These are phyloP conservation scores for Ophiobolus disseminans DNA, from an alignment of 2,329 filamentous ascomycete species.

Conservation along the genomic window DNA sequence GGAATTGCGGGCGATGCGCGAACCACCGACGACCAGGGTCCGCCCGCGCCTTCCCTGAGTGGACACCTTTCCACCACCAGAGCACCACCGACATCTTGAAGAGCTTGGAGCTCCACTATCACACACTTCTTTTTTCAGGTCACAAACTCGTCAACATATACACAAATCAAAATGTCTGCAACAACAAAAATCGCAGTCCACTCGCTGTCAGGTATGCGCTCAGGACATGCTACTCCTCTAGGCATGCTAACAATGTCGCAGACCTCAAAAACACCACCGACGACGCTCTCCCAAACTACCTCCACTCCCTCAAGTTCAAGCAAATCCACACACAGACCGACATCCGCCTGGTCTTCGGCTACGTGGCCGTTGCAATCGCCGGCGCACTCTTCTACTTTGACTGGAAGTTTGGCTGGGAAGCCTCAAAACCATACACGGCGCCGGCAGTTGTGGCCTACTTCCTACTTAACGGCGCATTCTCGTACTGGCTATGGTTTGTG, in stretches of 20 bases:
- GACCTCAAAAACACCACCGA: slow-evolving; percentile 97
- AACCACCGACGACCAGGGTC: slow-evolving; percentile 47
- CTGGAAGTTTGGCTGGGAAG: slow-evolving; percentile 88
- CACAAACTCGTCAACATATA: background rate
- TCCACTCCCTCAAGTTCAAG: slow-evolving; percentile 83
- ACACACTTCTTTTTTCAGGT: background rate
- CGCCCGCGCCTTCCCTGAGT: slow-evolving; percentile 33
- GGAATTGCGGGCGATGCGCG: slow-evolving; percentile 19
- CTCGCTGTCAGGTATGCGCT: slow-evolving; percentile 66
- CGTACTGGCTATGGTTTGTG: slow-evolving; percentile 82
- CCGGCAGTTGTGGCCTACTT: slow-evolving; percentile 82
- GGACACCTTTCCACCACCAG: slow-evolving; percentile 47
- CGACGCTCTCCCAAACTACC: slow-evolving; percentile 91
- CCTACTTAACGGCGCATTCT: slow-evolving; percentile 76
- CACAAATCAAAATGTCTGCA: slow-evolving; percentile 40
- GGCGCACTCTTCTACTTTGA: slow-evolving; percentile 89
- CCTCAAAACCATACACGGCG: slow-evolving; percentile 80
- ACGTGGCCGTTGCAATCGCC: slow-evolving; percentile 78
- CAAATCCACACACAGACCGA: slow-evolving; percentile 84
- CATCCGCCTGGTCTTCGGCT: slow-evolving; percentile 82
- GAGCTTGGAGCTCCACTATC: slow-evolving; percentile 13
- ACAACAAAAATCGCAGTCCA: slow-evolving; percentile 67
- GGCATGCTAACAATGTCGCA: slow-evolving; percentile 48
- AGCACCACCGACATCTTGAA: slow-evolving; percentile 11
- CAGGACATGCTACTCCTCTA: background rate